phyloP scores from a whole-genome alignment of 2,329 filamentous ascomycete genomes.

The Exophiala mesophila region DNA sequence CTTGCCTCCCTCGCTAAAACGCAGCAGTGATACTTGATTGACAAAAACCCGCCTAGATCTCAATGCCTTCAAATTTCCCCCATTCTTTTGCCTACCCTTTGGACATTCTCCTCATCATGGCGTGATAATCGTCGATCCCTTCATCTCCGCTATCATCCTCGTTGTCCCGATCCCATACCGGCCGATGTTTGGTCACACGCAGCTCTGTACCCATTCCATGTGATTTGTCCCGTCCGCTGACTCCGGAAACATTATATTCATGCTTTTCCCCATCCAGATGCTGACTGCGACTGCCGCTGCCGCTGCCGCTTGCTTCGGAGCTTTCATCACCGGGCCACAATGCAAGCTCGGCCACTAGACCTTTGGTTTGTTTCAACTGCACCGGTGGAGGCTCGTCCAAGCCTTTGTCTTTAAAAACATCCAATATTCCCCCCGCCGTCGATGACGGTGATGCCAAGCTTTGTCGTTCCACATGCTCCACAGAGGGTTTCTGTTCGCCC shows the following conservation, averaged over 20 bases:
- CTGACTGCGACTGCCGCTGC: background rate
- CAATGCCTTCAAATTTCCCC: too few relatives aligned
- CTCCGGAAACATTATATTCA: background rate
- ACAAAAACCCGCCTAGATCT: too few relatives aligned
- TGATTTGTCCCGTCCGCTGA: background rate
- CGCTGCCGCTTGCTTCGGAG: constrained; percentile 3
- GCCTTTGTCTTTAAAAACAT: background rate
- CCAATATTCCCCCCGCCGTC: constrained; percentile 7
- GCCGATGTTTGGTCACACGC: constrained; percentile 11
- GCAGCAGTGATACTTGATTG: too few relatives aligned
- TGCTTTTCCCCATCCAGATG: background rate
- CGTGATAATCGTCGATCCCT: constrained; percentile 17
- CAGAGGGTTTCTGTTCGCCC: constrained; percentile 5
- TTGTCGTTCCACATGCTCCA: constrained; percentile 19
- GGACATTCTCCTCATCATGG: constrained; percentile 20
- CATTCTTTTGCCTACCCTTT: too few relatives aligned
- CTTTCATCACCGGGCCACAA: constrained; percentile 10
- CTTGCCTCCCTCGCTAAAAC: too few relatives aligned
- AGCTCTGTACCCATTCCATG: constrained; percentile 5
- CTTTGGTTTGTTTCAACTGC: constrained; percentile 9
- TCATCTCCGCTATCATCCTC: constrained; percentile 8
- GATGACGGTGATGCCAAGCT: constrained; percentile 8
- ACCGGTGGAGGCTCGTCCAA: background rate
- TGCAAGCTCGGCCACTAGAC: constrained; percentile 14
- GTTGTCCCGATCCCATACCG: constrained; percentile 8